phyloP scores from a whole-genome alignment of 2,329 filamentous ascomycete species.

The Colletotrichum liriopes region DNA sequence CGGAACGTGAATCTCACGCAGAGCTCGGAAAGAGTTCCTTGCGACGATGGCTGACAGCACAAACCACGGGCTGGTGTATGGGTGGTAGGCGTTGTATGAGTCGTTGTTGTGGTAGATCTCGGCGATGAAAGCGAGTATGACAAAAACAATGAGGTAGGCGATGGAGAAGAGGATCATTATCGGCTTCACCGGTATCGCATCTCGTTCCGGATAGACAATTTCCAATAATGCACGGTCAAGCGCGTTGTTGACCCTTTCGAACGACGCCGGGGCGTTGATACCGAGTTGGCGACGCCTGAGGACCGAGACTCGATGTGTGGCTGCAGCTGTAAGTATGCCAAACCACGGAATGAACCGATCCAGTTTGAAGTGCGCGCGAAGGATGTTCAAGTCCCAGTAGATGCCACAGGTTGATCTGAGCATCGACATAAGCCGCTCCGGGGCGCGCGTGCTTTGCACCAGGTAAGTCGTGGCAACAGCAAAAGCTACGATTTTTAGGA shows the following conservation, averaged over 20 bases:
- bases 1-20: conserved; percentile 61
- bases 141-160: conserved; percentile 32
- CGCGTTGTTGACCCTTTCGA: conserved; percentile 28
- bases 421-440: conserved; percentile 29
- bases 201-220: conserved; percentile 34
- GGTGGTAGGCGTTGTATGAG: conserved; percentile 40
- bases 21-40: conserved; percentile 60
- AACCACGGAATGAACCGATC: conserved; percentile 71
- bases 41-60: conserved; percentile 64
- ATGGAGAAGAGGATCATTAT: conserved; percentile 36
- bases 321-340: conserved; percentile 67
- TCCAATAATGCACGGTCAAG: conserved; percentile 37
- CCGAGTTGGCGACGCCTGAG: conserved; percentile 31
- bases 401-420: conserved; percentile 56
- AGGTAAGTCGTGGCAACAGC: conserved; percentile 50
- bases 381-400: conserved; percentile 63
- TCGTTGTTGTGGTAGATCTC: conserved; percentile 23
- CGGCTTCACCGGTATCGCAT: conserved; percentile 39
- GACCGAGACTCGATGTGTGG: conserved; percentile 52
- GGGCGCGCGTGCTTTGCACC: conserved; percentile 30
- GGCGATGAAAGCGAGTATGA: conserved; percentile 36
- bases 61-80: conserved; percentile 40
- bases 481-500: conserved; percentile 64
- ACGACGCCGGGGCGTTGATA: conserved; percentile 27
- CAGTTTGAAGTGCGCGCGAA: conserved; percentile 65